A percentile compares a stretch with the other conserved stretches of the same genome.
These are phyloP conservation scores for Teratosphaeria destructans DNA, from an alignment of 2,329 filamentous ascomycete genomes.

Conservation along the genomic window DNA sequence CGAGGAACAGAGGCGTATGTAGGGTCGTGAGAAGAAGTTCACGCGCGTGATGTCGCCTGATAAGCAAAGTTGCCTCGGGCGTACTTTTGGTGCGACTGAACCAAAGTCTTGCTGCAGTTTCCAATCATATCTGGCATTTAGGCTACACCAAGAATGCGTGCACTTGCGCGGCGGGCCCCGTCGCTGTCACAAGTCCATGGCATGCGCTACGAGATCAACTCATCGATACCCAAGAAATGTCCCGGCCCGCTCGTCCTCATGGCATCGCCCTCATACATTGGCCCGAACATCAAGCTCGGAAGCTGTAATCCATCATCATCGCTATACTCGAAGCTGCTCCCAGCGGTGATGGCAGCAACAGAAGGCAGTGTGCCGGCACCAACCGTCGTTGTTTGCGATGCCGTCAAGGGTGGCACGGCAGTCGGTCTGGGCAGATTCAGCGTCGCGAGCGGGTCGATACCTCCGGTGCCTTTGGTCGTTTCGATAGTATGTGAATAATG, in stretches of 20 bases:
- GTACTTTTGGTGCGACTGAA: too few species aligned
- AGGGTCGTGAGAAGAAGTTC: background rate
- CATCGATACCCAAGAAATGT: slow-evolving; percentile 13
- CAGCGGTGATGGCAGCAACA: slow-evolving; percentile 9
- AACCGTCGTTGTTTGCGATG: background rate
- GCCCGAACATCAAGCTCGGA: slow-evolving; percentile 16
- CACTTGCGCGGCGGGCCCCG: too few species aligned
- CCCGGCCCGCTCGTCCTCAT: slow-evolving; percentile 4
- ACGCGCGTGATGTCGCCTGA: too few species aligned
- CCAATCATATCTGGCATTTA: too few species aligned
- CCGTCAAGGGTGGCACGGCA: background rate
- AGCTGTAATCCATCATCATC: slow-evolving; percentile 15
- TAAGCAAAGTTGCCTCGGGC: too few species aligned
- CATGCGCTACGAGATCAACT: slow-evolving; percentile 7
- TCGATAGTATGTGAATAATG: background rate
- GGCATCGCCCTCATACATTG: slow-evolving; percentile 7
- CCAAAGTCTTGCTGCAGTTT: too few species aligned
- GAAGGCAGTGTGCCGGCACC: slow-evolving; percentile 7
- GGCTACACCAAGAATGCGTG: too few species aligned
- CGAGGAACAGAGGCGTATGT: slow-evolving; percentile 32
- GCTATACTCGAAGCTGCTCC: background rate
- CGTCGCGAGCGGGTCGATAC: slow-evolving; percentile 18
- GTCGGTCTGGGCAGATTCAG: slow-evolving; percentile 14
- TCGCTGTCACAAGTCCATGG: too few species aligned
- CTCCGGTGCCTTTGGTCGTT: background rate